Conservation (phyloP, 2,329 filamentous ascomycete genomes). For the Talaromyces atroroseus region DNA sequence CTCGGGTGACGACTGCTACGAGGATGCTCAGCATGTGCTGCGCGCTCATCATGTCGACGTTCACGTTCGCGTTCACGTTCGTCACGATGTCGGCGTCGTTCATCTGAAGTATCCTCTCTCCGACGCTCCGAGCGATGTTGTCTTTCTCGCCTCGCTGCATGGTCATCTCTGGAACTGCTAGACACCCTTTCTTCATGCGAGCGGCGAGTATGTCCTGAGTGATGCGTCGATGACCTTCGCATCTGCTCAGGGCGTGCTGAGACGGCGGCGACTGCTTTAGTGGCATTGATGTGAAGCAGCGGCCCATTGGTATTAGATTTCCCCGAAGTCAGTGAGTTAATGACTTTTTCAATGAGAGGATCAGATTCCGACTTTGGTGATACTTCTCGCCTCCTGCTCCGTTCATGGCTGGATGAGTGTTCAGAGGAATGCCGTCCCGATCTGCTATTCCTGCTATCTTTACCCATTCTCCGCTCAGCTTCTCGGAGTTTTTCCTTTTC, state of each 20-base stretch:
- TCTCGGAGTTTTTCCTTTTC: conserved; percentile 15
- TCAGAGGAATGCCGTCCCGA: conserved; percentile 19
- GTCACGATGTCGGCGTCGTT: conserved; percentile 13
- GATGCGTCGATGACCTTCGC: conserved; percentile 25
- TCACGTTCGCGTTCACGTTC: conserved; percentile 9
- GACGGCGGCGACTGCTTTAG: conserved; percentile 27
- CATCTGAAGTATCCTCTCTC: conserved; percentile 5
- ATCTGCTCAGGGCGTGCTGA: conserved; percentile 4
- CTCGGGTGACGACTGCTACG: conserved; percentile 8
- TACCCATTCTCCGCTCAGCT: conserved; percentile 5
- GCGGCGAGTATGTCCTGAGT: conserved; percentile 20
- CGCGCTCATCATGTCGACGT: conserved; percentile 10
- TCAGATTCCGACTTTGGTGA: conserved; percentile 21
- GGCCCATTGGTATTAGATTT: conserved; percentile 36
- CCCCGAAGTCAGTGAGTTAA: conserved; percentile 36
- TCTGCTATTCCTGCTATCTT: conserved; percentile 8
- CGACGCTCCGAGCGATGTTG: conserved; percentile 10
- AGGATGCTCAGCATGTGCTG: neutral
- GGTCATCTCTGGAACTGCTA: conserved; percentile 13
- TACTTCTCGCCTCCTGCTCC: conserved; percentile 19
- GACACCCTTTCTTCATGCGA: conserved; percentile 14
- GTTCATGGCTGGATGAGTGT: conserved; percentile 22
- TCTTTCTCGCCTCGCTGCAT: conserved; percentile 12
- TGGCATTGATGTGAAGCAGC: conserved; percentile 34
- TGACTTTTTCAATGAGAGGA: conserved; percentile 20